Base-by-base conservation (phyloP, 176 grass and related monocot genomes). In the Avena insularis region DNA sequence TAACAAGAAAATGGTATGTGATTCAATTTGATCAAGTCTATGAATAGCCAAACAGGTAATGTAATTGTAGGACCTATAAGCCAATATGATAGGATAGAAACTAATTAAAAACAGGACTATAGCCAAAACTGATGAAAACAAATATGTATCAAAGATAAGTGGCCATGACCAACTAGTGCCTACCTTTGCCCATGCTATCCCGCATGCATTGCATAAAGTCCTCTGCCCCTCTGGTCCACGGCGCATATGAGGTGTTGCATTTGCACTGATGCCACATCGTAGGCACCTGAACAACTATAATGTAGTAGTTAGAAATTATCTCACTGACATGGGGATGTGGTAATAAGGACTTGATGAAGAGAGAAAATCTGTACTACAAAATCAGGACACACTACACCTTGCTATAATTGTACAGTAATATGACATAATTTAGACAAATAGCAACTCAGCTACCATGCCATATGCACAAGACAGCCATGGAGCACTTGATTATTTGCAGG, bases 171-270 rank as follows among this genome's bases (percentile, higher is more conserved):
- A 84, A 47, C 9, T 76, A 57, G 67, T 29, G n/a, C 14, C 54
- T 88, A 95, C 94, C 91, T 96, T 96, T 73, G 94, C 87, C 94
- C 94, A 93, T 84, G 91, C 90, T 90, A 96, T 93, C 56, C 94
- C 94, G 58, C 94, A 96, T 23, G 94, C 94, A 90, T 96, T 96
- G 91, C 94, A 96, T 66, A 96, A 66, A 87, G 91, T 96, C 82
- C 94, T 91, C 6, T 85, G 79, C 63, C 94, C 94, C 74, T 92
- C 85, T 11, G 91, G 94, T 48, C 94, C 94, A 78, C 89, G 87
- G n/a, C 91, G 87, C 94, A 96, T 96, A 79, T 94, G 92, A 60
- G 94, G 94, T 14, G 92, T 97, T 1, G 88, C 90, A 60, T 87
- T 94, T 80, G 94, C 85, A 35, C 90, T 92, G 88, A 97, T 97